phyloP scores from a whole-genome alignment of 129 eudicot genomes.

The Rutidosis leptorrhynchoides region DNA sequence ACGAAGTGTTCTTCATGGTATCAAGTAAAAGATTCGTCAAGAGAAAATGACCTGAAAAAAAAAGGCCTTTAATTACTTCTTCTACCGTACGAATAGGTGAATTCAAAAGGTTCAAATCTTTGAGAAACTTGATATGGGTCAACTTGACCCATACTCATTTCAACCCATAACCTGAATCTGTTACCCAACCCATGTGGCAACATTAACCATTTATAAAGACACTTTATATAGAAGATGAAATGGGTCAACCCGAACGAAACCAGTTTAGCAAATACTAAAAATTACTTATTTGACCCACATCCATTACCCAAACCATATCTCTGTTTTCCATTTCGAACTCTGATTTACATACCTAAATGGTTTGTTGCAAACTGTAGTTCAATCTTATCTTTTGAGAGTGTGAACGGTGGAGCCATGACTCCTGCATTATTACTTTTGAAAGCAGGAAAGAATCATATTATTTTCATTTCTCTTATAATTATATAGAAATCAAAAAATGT shows the following conservation, averaged over 20 bases:
- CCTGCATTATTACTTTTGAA: slow-evolving; percentile 86
- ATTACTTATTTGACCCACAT: neutral
- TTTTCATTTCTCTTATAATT: neutral
- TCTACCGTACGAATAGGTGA: neutral
- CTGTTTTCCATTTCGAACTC: neutral
- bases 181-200: neutral
- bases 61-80: neutral
- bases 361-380: slow-evolving; percentile 90
- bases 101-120: neutral
- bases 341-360: slow-evolving; percentile 53
- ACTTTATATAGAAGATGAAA: neutral
- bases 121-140: neutral
- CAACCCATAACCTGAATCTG: neutral
- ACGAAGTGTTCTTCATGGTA: slow-evolving; percentile 69
- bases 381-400: slow-evolving; percentile 62
- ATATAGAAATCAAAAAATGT: neutral
- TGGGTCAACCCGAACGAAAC: neutral
- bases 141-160: neutral
- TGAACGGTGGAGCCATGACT: slow-evolving; percentile 77
- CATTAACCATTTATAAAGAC: neutral
- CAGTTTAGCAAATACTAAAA: neutral
- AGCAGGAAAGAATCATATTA: slow-evolving; percentile 2
- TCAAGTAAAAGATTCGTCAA: slow-evolving; percentile 78
- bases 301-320: neutral
- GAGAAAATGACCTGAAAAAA: slow-evolving; percentile 71